phyloP scores from a whole-genome alignment of 2,329 filamentous ascomycete species.

The Aspergillus ibericus region DNA sequence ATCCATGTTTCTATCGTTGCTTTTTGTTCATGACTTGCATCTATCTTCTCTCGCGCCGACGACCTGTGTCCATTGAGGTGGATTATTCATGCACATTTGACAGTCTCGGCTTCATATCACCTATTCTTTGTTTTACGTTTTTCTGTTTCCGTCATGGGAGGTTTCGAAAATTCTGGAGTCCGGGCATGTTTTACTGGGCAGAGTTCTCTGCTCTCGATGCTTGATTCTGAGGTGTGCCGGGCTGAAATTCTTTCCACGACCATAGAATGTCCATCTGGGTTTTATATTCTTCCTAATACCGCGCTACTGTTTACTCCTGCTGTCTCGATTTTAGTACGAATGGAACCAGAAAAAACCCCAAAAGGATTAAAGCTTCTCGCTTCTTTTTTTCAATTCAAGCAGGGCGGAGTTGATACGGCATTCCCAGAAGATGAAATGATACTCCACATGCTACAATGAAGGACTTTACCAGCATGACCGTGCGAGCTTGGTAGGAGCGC shows the following conservation, averaged over 20 bases:
- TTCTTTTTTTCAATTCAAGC: slow-evolving; percentile 4
- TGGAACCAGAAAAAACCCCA: slow-evolving; percentile 26
- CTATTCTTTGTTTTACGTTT: slow-evolving; percentile 11
- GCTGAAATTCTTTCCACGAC: slow-evolving; percentile 31
- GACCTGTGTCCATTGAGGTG: slow-evolving; percentile 24
- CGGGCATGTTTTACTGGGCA: slow-evolving; percentile 36
- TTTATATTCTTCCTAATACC: slow-evolving; percentile 22
- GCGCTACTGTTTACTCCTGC: slow-evolving; percentile 20
- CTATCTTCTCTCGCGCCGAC: slow-evolving; percentile 19
- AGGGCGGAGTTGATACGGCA: slow-evolving; percentile 7
- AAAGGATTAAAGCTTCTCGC: slow-evolving; percentile 16
- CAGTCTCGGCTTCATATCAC: slow-evolving; percentile 22
- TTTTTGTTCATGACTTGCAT: slow-evolving; percentile 24
- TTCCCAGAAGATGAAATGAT: slow-evolving; percentile 11
- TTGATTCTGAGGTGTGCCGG: slow-evolving; percentile 31
- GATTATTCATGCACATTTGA: slow-evolving; percentile 26
- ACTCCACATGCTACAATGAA: slow-evolving; percentile 3
- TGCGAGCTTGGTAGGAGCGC: neutral
- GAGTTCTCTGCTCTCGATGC: slow-evolving; percentile 29
- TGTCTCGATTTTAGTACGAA: slow-evolving; percentile 31
- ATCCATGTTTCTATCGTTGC: slow-evolving; percentile 17
- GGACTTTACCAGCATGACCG: slow-evolving; percentile 7
- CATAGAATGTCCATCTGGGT: slow-evolving; percentile 33
- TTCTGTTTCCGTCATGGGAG: slow-evolving; percentile 30
- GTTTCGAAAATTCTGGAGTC: slow-evolving; percentile 38